Base-by-base conservation (phyloP, 73 alveolate species). In the Tetrahymena borealis region DNA sequence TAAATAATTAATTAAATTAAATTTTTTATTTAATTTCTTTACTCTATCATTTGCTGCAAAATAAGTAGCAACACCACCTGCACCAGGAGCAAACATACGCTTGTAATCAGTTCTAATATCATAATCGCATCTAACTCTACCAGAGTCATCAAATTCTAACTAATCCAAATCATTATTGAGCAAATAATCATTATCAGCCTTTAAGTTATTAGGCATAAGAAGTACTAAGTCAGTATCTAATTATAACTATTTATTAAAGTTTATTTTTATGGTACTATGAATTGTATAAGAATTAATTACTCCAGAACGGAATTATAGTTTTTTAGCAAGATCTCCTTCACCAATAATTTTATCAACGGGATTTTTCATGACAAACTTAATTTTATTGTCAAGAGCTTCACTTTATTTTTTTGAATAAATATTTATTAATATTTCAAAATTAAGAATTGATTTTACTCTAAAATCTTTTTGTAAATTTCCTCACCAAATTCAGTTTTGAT, bases 1-100 rank as follows among this genome's bases (percentile, higher is more conserved):
- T 60, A 7, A n/a, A 18, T 15, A 24, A 24, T 0, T 1, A 60
- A 0, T 8, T 18, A 41, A 41, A 24, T 6, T 6, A 20, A 18
- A 24, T 15, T 1, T 1, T 60, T 60, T 5, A 60, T 3, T 6
- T 20, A 20, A 2, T 3, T 40, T 40, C 11, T 60, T 60, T 60
- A 60, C 85, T 60, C 85, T 60, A 20, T 60, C 85, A 20, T 60
- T 77, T 15, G 90, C 91, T 4, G 91, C 91, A 40, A 35, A 85
- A 40, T 32, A 85, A 39, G 41, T 79, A 18, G 95, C 91, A 39
- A 39, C 37, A 18, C 93, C 93, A 39, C 93, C 90, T 79, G 93
- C 31, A 2, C 95, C 95, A 6, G 95, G 93, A 7, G 95, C 95
- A 93, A 93, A 93, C 35, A 93, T 93, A 38, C 95, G 78, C 32